These are phyloP conservation scores for Alternaria solani DNA, from an alignment of 2,329 filamentous ascomycete genomes.

Conservation along the genomic window DNA sequence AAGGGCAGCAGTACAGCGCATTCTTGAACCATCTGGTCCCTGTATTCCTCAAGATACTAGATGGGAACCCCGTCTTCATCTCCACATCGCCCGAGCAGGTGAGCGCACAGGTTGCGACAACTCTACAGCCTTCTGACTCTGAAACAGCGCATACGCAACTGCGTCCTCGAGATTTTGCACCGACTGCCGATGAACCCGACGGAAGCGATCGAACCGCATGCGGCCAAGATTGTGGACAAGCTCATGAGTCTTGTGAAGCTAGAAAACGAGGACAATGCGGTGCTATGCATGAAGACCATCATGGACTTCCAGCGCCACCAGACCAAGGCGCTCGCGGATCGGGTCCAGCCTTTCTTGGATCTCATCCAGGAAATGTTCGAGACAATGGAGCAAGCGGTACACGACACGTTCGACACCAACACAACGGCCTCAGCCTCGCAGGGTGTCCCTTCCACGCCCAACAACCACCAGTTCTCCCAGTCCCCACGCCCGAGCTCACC, in stretches of 20 bases:
- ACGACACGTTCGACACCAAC: constrained; percentile 89
- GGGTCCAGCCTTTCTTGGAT: constrained; percentile 87
- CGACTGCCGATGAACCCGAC: constrained; percentile 77
- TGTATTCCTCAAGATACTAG: constrained; percentile 84
- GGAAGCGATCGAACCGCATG: constrained; percentile 87
- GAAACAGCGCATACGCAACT: constrained; percentile 83
- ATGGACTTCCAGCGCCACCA: constrained; percentile 97
- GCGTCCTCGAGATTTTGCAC: constrained; percentile 92
- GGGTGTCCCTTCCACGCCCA: constrained; percentile 69
- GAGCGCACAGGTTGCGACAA: constrained; percentile 40
- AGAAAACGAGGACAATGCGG: constrained; percentile 98
- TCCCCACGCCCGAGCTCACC: constrained; percentile 91
- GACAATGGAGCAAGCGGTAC: constrained; percentile 92
- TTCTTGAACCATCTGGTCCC: constrained; percentile 92
- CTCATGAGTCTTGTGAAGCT: constrained; percentile 86
- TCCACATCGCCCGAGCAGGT: constrained; percentile 91
- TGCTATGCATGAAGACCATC: constrained; percentile 97
- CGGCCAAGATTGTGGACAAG: constrained; percentile 86
- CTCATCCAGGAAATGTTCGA: constrained; percentile 96
- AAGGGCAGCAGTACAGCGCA: constrained; percentile 75
- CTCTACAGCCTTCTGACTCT: constrained; percentile 19
- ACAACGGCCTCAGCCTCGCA: constrained; percentile 61
- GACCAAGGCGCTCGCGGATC: constrained; percentile 78
- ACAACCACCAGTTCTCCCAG: constrained; percentile 73
- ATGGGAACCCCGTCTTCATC: constrained; percentile 87